These are phyloP conservation scores for Theobroma cacao DNA, from an alignment of 345 rosid genomes.

Conservation along the genomic window DNA sequence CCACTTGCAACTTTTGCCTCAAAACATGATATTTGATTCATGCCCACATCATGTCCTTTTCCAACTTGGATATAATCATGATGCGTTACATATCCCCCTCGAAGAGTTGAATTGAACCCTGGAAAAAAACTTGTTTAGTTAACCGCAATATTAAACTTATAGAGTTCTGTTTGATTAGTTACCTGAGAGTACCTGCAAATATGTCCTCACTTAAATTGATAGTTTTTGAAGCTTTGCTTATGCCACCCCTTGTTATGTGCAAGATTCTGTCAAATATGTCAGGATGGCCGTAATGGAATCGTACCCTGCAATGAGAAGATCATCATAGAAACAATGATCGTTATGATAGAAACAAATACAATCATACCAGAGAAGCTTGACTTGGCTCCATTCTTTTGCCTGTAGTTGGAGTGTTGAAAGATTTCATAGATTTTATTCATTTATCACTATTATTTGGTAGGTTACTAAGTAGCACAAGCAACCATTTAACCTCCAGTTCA, in stretches of 20 bases:
- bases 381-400: neutral
- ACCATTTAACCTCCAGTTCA: neutral
- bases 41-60: constrained; percentile 94
- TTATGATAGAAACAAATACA: neutral
- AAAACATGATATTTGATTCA: constrained; percentile 87
- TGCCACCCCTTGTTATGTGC: constrained; percentile 97
- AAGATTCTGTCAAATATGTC: constrained; percentile 96
- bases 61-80: constrained; percentile 98
- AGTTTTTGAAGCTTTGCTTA: constrained; percentile 93
- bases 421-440: neutral
- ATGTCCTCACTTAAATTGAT: constrained; percentile 94
- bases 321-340: neutral
- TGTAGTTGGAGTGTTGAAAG: neutral
- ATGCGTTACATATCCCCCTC: constrained; percentile 84
- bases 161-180: neutral
- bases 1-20: constrained; percentile 98
- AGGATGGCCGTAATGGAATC: constrained; percentile 99
- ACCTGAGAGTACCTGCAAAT: constrained; percentile 31
- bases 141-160: neutral
- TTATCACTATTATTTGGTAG: neutral
- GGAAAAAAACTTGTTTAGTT: constrained; percentile 14
- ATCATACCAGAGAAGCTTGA: neutral
- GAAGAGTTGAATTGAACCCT: constrained; percentile 92
- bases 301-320: constrained; percentile 56
- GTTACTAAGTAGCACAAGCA: neutral